Evolutionary conservation across 108 stramenopile genomes (phyloP), one percentile per base, ranked within the genome.

Genomic region (Parietichytrium sp.): DNA sequence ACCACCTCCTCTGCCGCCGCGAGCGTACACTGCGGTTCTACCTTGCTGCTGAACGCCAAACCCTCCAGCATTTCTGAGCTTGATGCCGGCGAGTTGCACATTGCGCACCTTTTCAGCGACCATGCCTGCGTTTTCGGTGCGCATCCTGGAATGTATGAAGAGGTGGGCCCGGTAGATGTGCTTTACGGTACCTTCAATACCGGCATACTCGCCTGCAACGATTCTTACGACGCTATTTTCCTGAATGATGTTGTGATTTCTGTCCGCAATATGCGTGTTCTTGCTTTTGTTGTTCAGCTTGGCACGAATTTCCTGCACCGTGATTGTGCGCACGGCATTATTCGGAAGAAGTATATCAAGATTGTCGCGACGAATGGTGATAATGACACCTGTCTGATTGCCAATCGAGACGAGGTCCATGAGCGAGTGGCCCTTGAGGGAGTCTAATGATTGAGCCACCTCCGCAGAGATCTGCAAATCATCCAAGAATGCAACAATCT

Each of bases 391-490:
- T 3, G 29, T 49, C 72, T 82, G 52, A 29, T 54, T 49, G 31
- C 30, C 29, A 4, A 89, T 54, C 48, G 48, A 31, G 45, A 89
- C 86, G 12, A 89, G 77, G 81, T 89, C 88, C 50, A 84, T 55
- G 33, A 86, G 79, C 81, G 84, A 54, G 61, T 79, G 86, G 23
- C 88, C 88, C 10, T 54, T 54, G 16, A 89, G 83, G 2, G 55
- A 82, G 29, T 86, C 81, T 10, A 72, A 29, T 3, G 78, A 84
- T 8, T 23, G 51, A 23, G 83, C 82, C n/a, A 88, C 48, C 61
- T 89, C 88, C 3, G 54, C 29, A 15, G 87, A 84, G 10, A 80
- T 54, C 51, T 81, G 84, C 79, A 88, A 61, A 61, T 86, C 81
- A n/a, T 77, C 49, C 18, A 85, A 55, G 33, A 81, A 48, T 4